Evolutionary conservation across 192 early-diverging fungal species (phyloP).

Genomic region (Gonapodya sp.): DNA sequence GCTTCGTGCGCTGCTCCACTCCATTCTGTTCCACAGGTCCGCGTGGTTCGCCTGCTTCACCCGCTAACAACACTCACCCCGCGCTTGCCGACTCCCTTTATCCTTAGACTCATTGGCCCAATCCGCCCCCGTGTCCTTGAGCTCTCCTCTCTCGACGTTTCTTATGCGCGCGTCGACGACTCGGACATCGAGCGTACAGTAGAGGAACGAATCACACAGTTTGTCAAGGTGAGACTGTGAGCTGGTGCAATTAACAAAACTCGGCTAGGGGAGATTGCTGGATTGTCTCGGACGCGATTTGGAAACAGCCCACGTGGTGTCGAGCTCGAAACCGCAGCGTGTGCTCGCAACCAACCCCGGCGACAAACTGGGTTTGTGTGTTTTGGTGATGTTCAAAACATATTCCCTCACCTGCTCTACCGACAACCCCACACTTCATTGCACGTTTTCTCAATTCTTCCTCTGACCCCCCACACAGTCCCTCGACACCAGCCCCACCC

Average conservation of each 20-base stretch:
- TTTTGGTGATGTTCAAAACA: not conserved
- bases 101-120: not conserved
- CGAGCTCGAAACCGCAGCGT: too few relatives aligned
- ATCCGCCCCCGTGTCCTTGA: not conserved
- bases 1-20: not conserved
- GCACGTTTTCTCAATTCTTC: not conserved
- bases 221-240: not conserved
- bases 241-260: too few relatives aligned
- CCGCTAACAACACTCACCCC: too few relatives aligned
- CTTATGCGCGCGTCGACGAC: not conserved
- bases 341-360: too few relatives aligned
- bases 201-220: not conserved
- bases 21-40: slow-evolving; percentile 6
- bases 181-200: not conserved
- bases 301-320: too few relatives aligned
- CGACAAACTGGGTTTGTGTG: too few relatives aligned
- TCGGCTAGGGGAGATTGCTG: too few relatives aligned
- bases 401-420: too few relatives aligned
- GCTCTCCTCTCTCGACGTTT: not conserved
- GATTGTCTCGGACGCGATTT: too few relatives aligned
- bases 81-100: too few relatives aligned
- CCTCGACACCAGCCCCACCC: not conserved
- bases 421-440: too few relatives aligned
- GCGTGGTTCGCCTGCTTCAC: not conserved
- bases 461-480: not conserved